Evolutionary conservation across 257 asterid genomes (phyloP).

Genomic region (Fraxinus cuspidata): DNA sequence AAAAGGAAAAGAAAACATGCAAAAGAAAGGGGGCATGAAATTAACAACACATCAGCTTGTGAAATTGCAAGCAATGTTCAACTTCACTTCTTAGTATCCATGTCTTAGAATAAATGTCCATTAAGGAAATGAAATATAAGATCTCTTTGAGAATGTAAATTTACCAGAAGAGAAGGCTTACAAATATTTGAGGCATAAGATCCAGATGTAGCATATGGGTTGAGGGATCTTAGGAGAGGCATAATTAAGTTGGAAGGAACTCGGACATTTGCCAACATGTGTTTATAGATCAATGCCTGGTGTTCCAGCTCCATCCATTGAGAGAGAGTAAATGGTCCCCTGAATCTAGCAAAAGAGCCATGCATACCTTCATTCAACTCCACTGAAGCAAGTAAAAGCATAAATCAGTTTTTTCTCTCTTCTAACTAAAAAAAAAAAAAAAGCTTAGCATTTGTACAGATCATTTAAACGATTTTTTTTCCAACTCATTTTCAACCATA

Average conservation of each 20-base stretch:
- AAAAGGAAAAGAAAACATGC: not conserved
- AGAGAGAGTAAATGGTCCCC: conserved; percentile 87
- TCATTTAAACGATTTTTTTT: too few species aligned
- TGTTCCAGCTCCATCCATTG: conserved; percentile 96
- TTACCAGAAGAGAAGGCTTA: conserved; percentile 34
- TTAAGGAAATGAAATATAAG: too few species aligned
- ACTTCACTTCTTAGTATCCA: too few species aligned
- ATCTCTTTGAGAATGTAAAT: not conserved
- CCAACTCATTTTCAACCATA: too few species aligned
- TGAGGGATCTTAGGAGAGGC: conserved; percentile 71
- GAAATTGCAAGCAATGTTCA: too few species aligned
- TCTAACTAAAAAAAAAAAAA: too few species aligned
- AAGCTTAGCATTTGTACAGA: too few species aligned
- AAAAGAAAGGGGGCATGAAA: not conserved
- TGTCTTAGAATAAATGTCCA: too few species aligned
- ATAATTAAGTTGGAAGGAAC: conserved; percentile 75
- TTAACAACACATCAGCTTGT: too few species aligned
- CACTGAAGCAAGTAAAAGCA: conserved; percentile 29
- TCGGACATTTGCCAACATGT: conserved; percentile 76
- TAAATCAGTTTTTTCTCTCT: not conserved
- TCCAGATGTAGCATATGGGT: conserved; percentile 57
- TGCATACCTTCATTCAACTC: conserved; percentile 43
- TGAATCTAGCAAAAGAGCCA: conserved; percentile 52
- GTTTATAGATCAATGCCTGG: conserved; percentile 88
- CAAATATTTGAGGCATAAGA: conserved; percentile 64